Conservation (phyloP, 768 basidiomycete species). For the Jaapia argillacea region DNA sequence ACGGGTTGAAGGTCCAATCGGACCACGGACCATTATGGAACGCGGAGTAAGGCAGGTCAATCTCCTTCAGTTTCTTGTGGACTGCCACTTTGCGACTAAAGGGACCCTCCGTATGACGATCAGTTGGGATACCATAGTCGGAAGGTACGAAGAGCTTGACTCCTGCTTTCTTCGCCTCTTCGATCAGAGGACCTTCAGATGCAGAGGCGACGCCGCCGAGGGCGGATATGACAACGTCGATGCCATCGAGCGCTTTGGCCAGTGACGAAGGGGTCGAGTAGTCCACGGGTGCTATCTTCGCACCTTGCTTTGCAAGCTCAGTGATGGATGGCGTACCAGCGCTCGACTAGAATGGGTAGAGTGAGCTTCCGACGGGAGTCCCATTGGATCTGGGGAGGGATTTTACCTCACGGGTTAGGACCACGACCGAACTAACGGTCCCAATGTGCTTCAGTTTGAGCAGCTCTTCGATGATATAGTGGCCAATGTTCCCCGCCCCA, state of each 20-base stretch:
- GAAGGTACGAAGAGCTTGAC: slow-evolving; percentile 21
- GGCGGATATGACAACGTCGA: slow-evolving; percentile 20
- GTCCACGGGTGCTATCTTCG: slow-evolving; percentile 1
- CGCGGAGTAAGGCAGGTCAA: slow-evolving; percentile 10
- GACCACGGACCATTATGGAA: slow-evolving; percentile 10
- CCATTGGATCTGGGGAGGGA: not conserved
- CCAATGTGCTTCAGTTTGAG: not conserved
- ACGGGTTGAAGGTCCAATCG: slow-evolving; percentile 6
- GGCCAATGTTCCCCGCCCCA: slow-evolving; percentile 5
- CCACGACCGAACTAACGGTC: not conserved
- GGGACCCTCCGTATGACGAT: slow-evolving; percentile 1
- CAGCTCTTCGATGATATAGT: slow-evolving; percentile 3
- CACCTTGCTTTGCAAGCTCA: slow-evolving; percentile 1
- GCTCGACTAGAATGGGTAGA: not conserved
- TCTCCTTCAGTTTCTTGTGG: slow-evolving; percentile 6
- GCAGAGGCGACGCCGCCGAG: slow-evolving; percentile 13
- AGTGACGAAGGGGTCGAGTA: slow-evolving; percentile 1
- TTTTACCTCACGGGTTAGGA: not conserved
- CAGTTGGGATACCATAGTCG: slow-evolving; percentile 14
- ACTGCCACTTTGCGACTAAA: slow-evolving; percentile 6
- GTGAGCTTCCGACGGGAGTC: not conserved
- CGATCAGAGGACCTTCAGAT: slow-evolving; percentile 14
- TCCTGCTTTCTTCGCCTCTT: slow-evolving; percentile 18
- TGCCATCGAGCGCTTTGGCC: slow-evolving; percentile 8
- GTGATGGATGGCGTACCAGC: not conserved